These are phyloP conservation scores for Umbelopsis sp. DNA, from an alignment of 192 early-diverging fungal species.

Conservation along the genomic window DNA sequence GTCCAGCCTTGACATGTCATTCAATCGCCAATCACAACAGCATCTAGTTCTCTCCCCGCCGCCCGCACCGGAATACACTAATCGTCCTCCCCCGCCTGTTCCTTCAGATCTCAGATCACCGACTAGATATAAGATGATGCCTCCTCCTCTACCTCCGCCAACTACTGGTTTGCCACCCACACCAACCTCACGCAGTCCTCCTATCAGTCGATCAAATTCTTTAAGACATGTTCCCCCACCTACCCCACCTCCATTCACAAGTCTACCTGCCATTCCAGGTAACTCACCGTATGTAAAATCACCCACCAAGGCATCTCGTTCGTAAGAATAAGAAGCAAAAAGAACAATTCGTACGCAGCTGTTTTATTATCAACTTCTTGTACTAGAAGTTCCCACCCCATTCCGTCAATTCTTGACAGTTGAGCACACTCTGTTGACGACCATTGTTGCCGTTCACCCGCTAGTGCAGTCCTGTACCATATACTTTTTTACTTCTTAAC, in stretches of 20 bases:
- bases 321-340: background rate
- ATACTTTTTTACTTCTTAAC: no score
- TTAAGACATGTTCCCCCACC: conserved; percentile 1
- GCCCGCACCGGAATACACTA: conserved; percentile 2
- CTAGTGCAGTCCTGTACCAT: no score
- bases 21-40: background rate
- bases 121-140: background rate
- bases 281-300: conserved; percentile 5
- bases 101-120: background rate
- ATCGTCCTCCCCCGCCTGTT: background rate
- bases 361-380: no score
- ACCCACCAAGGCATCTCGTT: background rate
- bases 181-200: background rate
- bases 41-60: background rate
- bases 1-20: conserved; percentile 2
- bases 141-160: background rate
- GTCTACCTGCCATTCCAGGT: conserved; percentile 6
- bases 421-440: no score
- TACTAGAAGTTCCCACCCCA: no score
- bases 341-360: background rate
- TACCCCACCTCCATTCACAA: conserved; percentile 17
- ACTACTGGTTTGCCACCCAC: background rate
- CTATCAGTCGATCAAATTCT: background rate
- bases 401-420: no score
- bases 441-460: no score